phyloP scores from a whole-genome alignment of 208 protist genomes.

The Trypanosoma conorhini region DNA sequence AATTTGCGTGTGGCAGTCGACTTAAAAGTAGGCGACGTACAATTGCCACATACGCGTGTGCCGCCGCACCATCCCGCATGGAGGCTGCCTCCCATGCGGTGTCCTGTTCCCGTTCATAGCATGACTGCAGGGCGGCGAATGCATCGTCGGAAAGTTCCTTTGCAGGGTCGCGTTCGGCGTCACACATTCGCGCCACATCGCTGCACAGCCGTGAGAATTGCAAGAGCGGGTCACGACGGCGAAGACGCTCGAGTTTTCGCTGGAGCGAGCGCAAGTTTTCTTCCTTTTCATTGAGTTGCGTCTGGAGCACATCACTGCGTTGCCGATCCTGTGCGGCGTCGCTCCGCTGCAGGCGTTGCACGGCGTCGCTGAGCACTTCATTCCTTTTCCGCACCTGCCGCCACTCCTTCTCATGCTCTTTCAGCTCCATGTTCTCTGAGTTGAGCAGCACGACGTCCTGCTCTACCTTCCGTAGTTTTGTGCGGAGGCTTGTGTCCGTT shows the following conservation, averaged over 20 bases:
- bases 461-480: slow-evolving; percentile 63
- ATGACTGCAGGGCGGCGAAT: slow-evolving; percentile 48
- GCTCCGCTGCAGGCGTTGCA: slow-evolving; percentile 29
- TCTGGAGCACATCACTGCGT: slow-evolving; percentile 39
- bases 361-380: slow-evolving; percentile 30
- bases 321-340: slow-evolving; percentile 34
- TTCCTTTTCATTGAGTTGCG: slow-evolving; percentile 57
- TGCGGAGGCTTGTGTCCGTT: slow-evolving; percentile 55
- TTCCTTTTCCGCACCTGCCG: slow-evolving; percentile 54
- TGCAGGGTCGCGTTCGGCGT: slow-evolving; percentile 7
- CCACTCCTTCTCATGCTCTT: slow-evolving; percentile 54
- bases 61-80: slow-evolving; percentile 36
- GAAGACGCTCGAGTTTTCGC: slow-evolving; percentile 81
- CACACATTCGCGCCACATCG: slow-evolving; percentile 61
- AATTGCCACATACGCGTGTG: slow-evolving; percentile 53
- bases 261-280: slow-evolving; percentile 73
- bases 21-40: slow-evolving; percentile 48
- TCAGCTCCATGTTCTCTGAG: slow-evolving; percentile 85
- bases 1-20: slow-evolving; percentile 55
- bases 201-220: slow-evolving; percentile 86
- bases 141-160: slow-evolving; percentile 53
- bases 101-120: slow-evolving; percentile 44
- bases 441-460: slow-evolving; percentile 86
- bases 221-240: slow-evolving; percentile 72
- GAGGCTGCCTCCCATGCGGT: slow-evolving; percentile 53